These are phyloP conservation scores for Amanita subjunquillea DNA, from an alignment of 768 basidiomycete genomes.

Conservation along the genomic window DNA sequence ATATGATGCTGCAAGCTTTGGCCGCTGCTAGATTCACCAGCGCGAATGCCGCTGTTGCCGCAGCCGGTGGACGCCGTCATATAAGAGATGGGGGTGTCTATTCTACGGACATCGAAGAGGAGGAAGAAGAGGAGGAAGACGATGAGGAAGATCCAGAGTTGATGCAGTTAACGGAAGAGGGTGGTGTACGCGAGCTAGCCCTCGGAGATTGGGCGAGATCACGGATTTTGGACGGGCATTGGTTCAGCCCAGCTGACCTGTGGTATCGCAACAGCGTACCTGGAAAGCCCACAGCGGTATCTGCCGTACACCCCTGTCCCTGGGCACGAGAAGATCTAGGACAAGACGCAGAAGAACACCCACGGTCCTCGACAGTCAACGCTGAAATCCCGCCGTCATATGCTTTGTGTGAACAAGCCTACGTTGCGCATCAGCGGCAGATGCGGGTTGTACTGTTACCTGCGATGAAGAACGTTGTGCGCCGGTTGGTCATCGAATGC, in stretches of 20 bases:
- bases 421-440: constrained; percentile 45
- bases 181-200: constrained; percentile 41
- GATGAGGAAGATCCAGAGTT: constrained; percentile 34
- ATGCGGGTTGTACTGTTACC: constrained; percentile 52
- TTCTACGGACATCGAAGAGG: constrained; percentile 11
- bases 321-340: constrained; percentile 35
- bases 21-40: constrained; percentile 42
- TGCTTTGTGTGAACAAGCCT: constrained; percentile 54
- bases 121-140: constrained; percentile 31
- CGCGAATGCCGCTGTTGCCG: constrained; percentile 1
- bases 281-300: constrained; percentile 26
- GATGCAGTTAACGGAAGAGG: constrained; percentile 30
- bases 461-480: constrained; percentile 59
- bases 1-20: constrained; percentile 58
- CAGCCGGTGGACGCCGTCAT: background rate
- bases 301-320: constrained; percentile 48
- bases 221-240: constrained; percentile 65
- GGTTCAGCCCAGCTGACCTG: constrained; percentile 66
- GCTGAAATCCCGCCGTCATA: constrained; percentile 52
- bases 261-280: constrained; percentile 38
- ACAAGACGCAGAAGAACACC: constrained; percentile 27
- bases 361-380: constrained; percentile 32
- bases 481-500: constrained; percentile 56
- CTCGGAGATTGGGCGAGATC: constrained; percentile 63
- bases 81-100: background rate